Evolutionary conservation across 108 stramenopile species (phyloP).

Genomic region (Nitzschia sp.): DNA sequence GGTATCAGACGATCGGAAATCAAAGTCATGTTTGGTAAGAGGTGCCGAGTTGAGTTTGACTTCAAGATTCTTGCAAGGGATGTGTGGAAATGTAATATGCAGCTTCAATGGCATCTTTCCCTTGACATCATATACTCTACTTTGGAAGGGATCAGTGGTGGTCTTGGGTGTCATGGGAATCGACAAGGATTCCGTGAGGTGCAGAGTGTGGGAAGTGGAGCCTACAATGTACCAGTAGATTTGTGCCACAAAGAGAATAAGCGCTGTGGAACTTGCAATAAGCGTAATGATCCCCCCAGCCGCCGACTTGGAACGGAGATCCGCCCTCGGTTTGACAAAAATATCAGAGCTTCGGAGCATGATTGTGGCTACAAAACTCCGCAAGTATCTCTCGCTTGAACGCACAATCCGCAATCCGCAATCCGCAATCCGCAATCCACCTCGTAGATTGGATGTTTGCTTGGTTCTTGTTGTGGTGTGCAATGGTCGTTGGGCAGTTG

Average conservation of each 20-base stretch:
- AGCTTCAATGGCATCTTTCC: slow-evolving; percentile 48
- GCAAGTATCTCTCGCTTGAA: too few species aligned
- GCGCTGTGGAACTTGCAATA: slow-evolving; percentile 54
- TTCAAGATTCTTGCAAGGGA: slow-evolving; percentile 59
- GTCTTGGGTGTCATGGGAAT: slow-evolving; percentile 37
- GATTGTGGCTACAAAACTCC: too few species aligned
- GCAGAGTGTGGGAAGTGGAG: slow-evolving; percentile 60
- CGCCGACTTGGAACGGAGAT: slow-evolving; percentile 59
- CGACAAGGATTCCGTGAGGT: slow-evolving; percentile 56
- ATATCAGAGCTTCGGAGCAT: slow-evolving; percentile 47
- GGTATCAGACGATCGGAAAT: slow-evolving; percentile 6
- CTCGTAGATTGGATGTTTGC: too few species aligned
- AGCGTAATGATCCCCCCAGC: slow-evolving; percentile 75
- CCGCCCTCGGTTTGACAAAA: slow-evolving; percentile 73
- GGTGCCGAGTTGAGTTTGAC: slow-evolving; percentile 58
- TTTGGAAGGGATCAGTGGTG: slow-evolving; percentile 30
- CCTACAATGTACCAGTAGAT: slow-evolving; percentile 56
- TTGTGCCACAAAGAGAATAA: slow-evolving; percentile 66
- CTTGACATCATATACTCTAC: slow-evolving; percentile 19
- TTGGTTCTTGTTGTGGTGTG: too few species aligned
- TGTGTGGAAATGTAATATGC: slow-evolving; percentile 75
- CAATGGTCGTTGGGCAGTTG: too few species aligned
- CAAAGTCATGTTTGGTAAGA: slow-evolving; percentile 20
- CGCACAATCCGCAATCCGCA: too few species aligned
- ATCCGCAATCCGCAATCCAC: too few species aligned